These are phyloP conservation scores for Plasmodium berghei DNA, from an alignment of 169 alveolate species.

Conservation along the genomic window DNA sequence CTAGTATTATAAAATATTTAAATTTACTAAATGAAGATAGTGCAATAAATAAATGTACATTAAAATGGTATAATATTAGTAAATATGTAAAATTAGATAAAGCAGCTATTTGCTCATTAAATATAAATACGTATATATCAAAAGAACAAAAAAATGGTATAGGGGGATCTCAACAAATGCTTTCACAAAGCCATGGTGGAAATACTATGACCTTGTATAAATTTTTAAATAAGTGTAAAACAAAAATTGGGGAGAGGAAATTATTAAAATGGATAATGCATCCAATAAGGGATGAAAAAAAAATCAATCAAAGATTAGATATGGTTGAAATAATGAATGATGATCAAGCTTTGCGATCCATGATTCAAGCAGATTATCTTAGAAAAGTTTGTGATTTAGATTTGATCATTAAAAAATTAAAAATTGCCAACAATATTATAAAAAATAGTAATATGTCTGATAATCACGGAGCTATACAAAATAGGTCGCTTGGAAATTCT, in stretches of 20 bases:
- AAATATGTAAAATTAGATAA: constrained; percentile 82
- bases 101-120: constrained; percentile 83
- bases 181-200: neutral
- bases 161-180: too few relatives aligned
- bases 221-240: constrained; percentile 93
- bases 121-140: constrained; percentile 61
- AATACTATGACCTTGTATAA: constrained; percentile 82
- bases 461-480: neutral
- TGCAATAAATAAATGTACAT: constrained; percentile 76
- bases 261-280: constrained; percentile 95
- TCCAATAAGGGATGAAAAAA: constrained; percentile 93
- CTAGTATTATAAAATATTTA: constrained; percentile 77
- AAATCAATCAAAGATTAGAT: constrained; percentile 93
- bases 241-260: constrained; percentile 94
- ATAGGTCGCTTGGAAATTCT: neutral
- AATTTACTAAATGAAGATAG: constrained; percentile 75
- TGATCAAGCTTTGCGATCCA: constrained; percentile 77
- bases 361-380: constrained; percentile 83
- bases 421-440: constrained; percentile 71
- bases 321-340: constrained; percentile 93
- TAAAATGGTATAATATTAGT: constrained; percentile 78
- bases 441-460: neutral
- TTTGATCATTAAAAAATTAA: constrained; percentile 77
- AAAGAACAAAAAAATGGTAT: constrained; percentile 1
- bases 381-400: constrained; percentile 89